These are phyloP conservation scores for Solanum sejunctum DNA, from an alignment of 257 asterid genomes.

Conservation along the genomic window DNA sequence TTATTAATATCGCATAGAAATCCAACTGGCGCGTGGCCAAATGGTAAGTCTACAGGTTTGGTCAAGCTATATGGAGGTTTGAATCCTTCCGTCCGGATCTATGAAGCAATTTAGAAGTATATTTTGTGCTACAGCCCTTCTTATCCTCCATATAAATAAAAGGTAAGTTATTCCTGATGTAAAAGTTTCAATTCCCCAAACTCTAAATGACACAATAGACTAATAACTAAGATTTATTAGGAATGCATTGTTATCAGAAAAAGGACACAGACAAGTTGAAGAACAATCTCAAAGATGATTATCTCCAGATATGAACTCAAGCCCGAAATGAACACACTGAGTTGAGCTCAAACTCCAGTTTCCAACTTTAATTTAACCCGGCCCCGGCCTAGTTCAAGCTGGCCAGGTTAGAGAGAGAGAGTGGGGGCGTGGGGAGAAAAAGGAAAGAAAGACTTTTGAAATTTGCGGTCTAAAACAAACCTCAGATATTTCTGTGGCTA, in stretches of 20 bases:
- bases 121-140: too few species aligned
- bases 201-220: background rate
- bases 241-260: background rate
- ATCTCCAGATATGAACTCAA: background rate
- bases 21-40: too few species aligned
- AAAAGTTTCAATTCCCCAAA: background rate
- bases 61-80: too few species aligned
- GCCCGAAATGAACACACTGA: background rate
- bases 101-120: too few species aligned
- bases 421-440: too few species aligned
- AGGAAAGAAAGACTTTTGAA: background rate
- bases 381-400: background rate
- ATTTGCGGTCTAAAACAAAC: background rate
- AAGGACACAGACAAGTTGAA: background rate
- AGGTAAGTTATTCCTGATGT: background rate
- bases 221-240: background rate
- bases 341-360: background rate
- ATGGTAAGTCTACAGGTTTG: too few species aligned
- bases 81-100: too few species aligned
- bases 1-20: too few species aligned
- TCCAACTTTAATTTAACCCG: background rate
- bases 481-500: background rate
- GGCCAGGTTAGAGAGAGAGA: too few species aligned
- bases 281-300: background rate
- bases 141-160: background rate